Evolutionary conservation across 306 rosid species (phyloP), one percentile per base, ranked within the genome.

Genomic region (Cucumis cinereus): DNA sequence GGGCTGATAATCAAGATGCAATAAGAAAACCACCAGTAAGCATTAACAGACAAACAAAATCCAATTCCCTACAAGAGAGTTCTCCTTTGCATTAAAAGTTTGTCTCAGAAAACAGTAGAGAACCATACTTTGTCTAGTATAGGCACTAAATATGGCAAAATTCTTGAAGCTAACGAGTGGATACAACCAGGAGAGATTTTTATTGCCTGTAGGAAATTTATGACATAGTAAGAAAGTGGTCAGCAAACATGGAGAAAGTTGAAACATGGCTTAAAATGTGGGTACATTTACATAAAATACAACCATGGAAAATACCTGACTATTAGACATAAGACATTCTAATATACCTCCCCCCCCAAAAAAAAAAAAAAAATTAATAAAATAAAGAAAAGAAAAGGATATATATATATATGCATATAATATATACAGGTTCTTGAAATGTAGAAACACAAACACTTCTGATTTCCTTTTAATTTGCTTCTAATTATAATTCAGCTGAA

Each of bases 181-280:
- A 91, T 79, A 85, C 98, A 93, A 66, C 94, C 97, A 41, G 98
- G 94, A 75, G 88, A 71, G 59, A 80, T 79, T 86, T 87, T 93
- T 78, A 93, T 82, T 79, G 97, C 91, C 98, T 91, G 92, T 23
- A 77, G 63, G 55, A 78, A 83, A 74, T 15, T 67, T 23, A 20
- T 63, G 73, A 74, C 41, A 24, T 33, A 61, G 60, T 47, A 55
- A 82, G 75, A 56, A 79, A 30, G 33, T 67, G 1, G 28, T 64
- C 49, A 73, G 83, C 40, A 50, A 81, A 80, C 58, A 77, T 67
- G 73, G 20, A 50, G 14, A 67, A 20, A 4, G 23, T 22, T 69
- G 23, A 67, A 67, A 43, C 55, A 68, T 43, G 35, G 35, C 8
- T 20, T 43, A 9, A 68, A 68, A 68, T 3, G n/a, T 68, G 36